These are phyloP conservation scores for Zymoseptoria brevis DNA, from an alignment of 2,329 filamentous ascomycete species.

Conservation along the genomic window DNA sequence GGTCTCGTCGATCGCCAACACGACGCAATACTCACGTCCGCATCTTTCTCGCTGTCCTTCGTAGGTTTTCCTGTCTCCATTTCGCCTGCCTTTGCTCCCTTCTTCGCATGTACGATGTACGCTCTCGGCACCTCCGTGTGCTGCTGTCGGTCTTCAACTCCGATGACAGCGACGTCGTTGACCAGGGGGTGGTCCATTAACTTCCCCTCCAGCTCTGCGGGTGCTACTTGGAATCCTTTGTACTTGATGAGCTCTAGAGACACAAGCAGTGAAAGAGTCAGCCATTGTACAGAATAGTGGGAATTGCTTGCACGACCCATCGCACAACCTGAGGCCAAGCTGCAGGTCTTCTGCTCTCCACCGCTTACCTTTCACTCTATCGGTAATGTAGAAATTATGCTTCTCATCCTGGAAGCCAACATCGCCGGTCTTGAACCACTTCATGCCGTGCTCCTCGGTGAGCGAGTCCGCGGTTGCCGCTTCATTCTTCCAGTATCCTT, in stretches of 20 bases:
- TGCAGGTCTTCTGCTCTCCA: no score
- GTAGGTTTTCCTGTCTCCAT: slow-evolving; percentile 11
- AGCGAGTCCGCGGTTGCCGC: slow-evolving; percentile 64
- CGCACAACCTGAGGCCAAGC: no score
- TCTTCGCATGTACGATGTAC: slow-evolving; percentile 35
- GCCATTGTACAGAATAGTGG: no score
- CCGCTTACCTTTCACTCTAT: slow-evolving; percentile 56
- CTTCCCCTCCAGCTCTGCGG: slow-evolving; percentile 41
- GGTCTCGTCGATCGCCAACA: neutral
- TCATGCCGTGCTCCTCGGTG: slow-evolving; percentile 48
- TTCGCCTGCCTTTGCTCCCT: slow-evolving; percentile 29
- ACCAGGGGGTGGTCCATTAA: slow-evolving; percentile 37
- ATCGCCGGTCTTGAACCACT: slow-evolving; percentile 83
- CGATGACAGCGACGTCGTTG: slow-evolving; percentile 41
- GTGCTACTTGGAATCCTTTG: slow-evolving; percentile 40
- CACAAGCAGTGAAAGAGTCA: no score
- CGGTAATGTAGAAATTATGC: slow-evolving; percentile 83
- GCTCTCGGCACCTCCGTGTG: slow-evolving; percentile 42
- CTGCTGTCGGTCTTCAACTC: slow-evolving; percentile 37
- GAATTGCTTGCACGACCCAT: no score
- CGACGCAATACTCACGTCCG: slow-evolving; percentile 13
- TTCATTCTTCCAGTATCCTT: slow-evolving; percentile 69
- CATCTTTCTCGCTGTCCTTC: slow-evolving; percentile 25
- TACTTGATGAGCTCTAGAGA: slow-evolving; percentile 53
- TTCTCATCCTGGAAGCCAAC: slow-evolving; percentile 69